A percentile compares a stretch with the other conserved stretches of the same genome.
phyloP scores from a whole-genome alignment of 169 alveolate genomes.

The Cryptosporidium baileyi region DNA sequence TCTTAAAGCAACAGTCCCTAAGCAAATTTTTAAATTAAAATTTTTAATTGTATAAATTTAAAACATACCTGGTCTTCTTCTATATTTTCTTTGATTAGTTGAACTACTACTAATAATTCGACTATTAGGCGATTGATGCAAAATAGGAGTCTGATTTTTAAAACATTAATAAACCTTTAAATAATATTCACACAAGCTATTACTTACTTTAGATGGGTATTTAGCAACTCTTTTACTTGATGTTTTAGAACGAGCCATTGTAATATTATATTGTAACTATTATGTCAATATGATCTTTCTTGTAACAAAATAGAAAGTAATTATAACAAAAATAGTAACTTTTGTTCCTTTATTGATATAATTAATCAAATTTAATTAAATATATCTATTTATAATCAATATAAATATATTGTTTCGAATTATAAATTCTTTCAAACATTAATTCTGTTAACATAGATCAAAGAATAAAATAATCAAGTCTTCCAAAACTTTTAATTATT shows the following conservation, averaged over 20 bases:
- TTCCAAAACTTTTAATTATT: too few relatives aligned
- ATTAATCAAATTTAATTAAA: too few relatives aligned
- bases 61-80: slow-evolving; percentile 69
- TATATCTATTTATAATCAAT: too few relatives aligned
- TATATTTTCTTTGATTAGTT: slow-evolving; percentile 49
- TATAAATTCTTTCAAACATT: too few relatives aligned
- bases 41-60: neutral
- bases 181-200: neutral
- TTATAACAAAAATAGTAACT: neutral
- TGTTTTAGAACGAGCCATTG: slow-evolving; percentile 69
- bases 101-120: slow-evolving; percentile 31
- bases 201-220: slow-evolving; percentile 59
- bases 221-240: slow-evolving; percentile 49
- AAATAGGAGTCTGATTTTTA: slow-evolving; percentile 27
- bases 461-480: too few relatives aligned
- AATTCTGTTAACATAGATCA: too few relatives aligned
- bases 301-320: neutral
- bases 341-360: too few relatives aligned
- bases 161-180: neutral
- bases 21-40: slow-evolving; percentile 78
- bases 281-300: too few relatives aligned
- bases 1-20: slow-evolving; percentile 91
- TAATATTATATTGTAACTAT: too few relatives aligned
- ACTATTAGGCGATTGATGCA: slow-evolving; percentile 42
- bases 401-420: too few relatives aligned